phyloP scores from a whole-genome alignment of 306 rosid species.

The Vigna unguiculata region DNA sequence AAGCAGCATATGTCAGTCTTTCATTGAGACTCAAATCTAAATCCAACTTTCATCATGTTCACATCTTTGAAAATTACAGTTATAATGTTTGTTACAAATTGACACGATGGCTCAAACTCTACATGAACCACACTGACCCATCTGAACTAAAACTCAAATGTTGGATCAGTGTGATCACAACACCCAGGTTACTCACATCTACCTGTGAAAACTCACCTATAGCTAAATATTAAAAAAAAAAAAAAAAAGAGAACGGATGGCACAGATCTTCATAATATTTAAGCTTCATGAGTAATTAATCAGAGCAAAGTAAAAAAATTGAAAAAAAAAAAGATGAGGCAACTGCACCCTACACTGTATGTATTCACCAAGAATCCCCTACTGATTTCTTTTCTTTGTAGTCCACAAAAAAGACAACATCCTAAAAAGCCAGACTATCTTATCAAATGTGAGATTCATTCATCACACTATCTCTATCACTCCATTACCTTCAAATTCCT shows the following conservation, averaged over 20 bases:
- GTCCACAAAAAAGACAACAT: constrained; percentile 27
- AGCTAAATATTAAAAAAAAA: not conserved
- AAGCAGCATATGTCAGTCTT: not conserved
- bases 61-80: constrained; percentile 33
- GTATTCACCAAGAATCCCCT: constrained; percentile 46
- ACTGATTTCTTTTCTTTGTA: constrained; percentile 30
- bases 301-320: constrained; percentile 38
- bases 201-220: constrained; percentile 47
- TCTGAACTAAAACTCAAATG: constrained; percentile 44
- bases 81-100: constrained; percentile 37
- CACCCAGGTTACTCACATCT: constrained; percentile 26
- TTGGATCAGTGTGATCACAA: constrained; percentile 38
- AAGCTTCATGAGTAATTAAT: constrained; percentile 27
- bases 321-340: not conserved
- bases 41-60: not conserved
- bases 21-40: not conserved
- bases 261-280: constrained; percentile 39
- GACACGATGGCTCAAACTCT: constrained; percentile 37
- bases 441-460: constrained; percentile 38
- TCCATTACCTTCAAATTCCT: constrained; percentile 46
- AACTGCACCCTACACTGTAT: constrained; percentile 35
- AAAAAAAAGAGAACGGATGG: not conserved
- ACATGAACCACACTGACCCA: constrained; percentile 45
- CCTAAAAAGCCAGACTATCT: constrained; percentile 26
- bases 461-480: constrained; percentile 54